Evolutionary conservation across 2,329 filamentous ascomycete genomes (phyloP).

Genomic region (Phaeosphaeria sp.): DNA sequence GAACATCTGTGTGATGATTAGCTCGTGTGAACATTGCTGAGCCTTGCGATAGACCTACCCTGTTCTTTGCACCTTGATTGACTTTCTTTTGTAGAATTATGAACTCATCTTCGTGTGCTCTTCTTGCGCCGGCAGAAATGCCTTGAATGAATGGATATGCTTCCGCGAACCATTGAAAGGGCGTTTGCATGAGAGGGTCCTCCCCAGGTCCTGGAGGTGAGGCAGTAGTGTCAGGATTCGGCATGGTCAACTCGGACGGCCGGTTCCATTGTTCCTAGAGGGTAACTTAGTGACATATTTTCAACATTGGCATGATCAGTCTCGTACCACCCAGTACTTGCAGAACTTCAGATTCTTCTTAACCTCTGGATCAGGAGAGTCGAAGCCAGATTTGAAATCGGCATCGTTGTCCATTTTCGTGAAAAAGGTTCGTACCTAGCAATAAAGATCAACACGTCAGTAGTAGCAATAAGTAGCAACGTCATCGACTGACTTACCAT

Average conservation of each 20-base stretch:
- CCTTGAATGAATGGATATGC: neutral
- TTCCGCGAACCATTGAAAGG: neutral
- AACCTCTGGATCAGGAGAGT: constrained; percentile 4
- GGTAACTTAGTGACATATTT: too few relatives aligned
- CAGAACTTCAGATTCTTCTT: constrained; percentile 7
- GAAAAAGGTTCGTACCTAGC: constrained; percentile 2
- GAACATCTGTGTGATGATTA: neutral
- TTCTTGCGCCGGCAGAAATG: neutral
- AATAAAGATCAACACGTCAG: too few relatives aligned
- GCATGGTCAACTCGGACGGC: neutral
- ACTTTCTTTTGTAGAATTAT: neutral
- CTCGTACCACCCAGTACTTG: constrained; percentile 3
- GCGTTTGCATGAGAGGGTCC: neutral
- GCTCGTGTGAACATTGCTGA: neutral
- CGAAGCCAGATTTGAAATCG: constrained; percentile 4
- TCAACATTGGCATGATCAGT: too few relatives aligned
- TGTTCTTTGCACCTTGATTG: neutral
- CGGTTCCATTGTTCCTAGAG: constrained; percentile 8
- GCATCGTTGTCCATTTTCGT: neutral
- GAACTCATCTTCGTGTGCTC: neutral
- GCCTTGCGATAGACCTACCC: neutral
- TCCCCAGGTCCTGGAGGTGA: neutral
- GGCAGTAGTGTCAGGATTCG: neutral
- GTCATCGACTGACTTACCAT: neutral
- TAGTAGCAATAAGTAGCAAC: too few relatives aligned